Conservation (phyloP, 2,329 filamentous ascomycete species). For the Botrytis galanthina region DNA sequence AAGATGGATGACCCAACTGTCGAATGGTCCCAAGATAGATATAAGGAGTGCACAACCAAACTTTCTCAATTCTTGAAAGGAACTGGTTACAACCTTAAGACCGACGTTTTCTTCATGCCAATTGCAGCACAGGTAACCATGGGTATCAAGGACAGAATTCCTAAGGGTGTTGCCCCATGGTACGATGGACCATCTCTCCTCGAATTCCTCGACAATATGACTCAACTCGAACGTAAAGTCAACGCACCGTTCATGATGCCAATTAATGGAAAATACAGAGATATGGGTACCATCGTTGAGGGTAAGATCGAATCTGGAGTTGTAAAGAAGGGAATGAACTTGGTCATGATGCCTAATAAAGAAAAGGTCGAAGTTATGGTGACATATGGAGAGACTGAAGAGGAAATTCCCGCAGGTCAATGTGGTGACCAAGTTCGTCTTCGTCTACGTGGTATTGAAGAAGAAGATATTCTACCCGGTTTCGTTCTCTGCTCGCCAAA, state of each 20-base stretch:
- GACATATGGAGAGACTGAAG: constrained; percentile 93
- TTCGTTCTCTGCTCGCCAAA: constrained; percentile 96
- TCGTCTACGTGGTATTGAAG: constrained; percentile 89
- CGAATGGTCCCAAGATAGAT: constrained; percentile 90
- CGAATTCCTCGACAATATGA: constrained; percentile 94
- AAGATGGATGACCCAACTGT: constrained; percentile 99
- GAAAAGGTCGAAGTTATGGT: constrained; percentile 77
- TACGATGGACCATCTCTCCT: constrained; percentile 87
- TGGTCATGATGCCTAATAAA: constrained; percentile 95
- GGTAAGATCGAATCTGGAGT: constrained; percentile 96
- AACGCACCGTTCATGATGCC: constrained; percentile 99
- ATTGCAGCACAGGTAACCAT: constrained; percentile 84
- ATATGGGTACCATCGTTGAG: constrained; percentile 96
- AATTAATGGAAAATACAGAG: constrained; percentile 90
- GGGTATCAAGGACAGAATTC: constrained; percentile 85
- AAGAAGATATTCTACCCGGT: constrained; percentile 92
- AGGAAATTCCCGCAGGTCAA: constrained; percentile 77
- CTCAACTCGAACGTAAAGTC: constrained; percentile 87
- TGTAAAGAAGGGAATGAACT: constrained; percentile 80
- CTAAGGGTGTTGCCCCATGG: constrained; percentile 75
- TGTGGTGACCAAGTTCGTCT: constrained; percentile 94
- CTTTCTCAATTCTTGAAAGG: constrained; percentile 84
- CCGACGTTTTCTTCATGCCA: constrained; percentile 91
- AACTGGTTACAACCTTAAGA: constrained; percentile 92
- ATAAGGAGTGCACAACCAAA: constrained; percentile 90